Percentiles rank a stretch among this genome's conserved stretches.
Conservation (phyloP, 2,329 filamentous ascomycete species). For the Aquanectria penicillioides region DNA sequence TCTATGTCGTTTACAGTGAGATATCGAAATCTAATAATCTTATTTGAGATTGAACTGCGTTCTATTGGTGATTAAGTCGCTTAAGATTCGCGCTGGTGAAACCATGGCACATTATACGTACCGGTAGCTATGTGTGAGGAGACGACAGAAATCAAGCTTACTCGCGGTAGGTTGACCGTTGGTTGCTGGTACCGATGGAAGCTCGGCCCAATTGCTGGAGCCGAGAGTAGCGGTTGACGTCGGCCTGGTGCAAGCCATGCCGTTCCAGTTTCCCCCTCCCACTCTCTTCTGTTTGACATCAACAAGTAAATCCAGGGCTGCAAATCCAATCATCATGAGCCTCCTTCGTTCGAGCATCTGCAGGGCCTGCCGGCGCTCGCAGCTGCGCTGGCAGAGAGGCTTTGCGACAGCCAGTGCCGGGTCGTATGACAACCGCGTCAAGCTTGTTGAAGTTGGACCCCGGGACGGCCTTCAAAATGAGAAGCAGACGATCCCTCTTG, state of each 20-base stretch:
- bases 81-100: too few relatives aligned
- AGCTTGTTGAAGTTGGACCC: conserved; percentile 85
- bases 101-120: not conserved
- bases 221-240: conserved; percentile 45
- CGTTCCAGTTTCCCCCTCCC: conserved; percentile 22
- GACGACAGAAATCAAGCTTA: not conserved
- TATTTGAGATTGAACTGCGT: not conserved
- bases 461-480: conserved; percentile 91
- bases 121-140: not conserved
- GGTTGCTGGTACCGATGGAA: conserved; percentile 1
- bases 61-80: too few relatives aligned
- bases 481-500: conserved; percentile 74
- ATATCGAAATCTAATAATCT: not conserved
- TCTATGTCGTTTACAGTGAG: not conserved
- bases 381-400: conserved; percentile 45
- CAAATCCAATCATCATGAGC: conserved; percentile 42
- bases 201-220: conserved; percentile 38
- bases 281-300: conserved; percentile 20
- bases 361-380: conserved; percentile 50
- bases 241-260: conserved; percentile 24
- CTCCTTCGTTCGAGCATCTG: conserved; percentile 50
- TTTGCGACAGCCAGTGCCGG: conserved; percentile 53
- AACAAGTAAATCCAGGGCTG: not conserved
- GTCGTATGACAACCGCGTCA: conserved; percentile 57
- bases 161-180: conserved; percentile 2